Evolutionary conservation across 768 basidiomycete species (phyloP).

Genomic region (Lentinula raphanica): DNA sequence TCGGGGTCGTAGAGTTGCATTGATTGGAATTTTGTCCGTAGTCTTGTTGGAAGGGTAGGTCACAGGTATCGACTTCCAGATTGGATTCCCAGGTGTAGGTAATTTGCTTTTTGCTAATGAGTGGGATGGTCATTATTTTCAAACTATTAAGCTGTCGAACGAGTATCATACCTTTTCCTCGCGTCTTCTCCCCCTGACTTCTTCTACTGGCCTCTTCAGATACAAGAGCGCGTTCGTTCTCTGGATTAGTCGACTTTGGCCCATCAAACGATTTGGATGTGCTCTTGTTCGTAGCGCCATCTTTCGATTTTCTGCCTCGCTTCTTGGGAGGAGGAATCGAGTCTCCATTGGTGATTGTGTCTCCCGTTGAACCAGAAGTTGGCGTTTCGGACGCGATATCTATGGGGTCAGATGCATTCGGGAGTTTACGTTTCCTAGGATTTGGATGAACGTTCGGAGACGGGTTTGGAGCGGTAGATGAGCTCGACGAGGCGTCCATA

Average conservation of each 20-base stretch:
- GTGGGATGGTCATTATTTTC: not conserved
- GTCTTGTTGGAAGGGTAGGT: not conserved
- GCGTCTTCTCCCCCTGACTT: not conserved
- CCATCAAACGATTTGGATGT: not conserved
- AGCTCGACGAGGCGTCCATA: too few relatives aligned
- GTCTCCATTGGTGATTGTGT: too few relatives aligned
- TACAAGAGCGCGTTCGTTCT: not conserved
- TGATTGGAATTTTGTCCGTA: not conserved
- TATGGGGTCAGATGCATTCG: too few relatives aligned
- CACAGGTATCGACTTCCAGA: not conserved
- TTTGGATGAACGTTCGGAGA: too few relatives aligned
- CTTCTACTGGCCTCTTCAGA: not conserved
- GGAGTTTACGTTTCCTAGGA: too few relatives aligned
- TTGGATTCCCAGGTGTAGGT: not conserved
- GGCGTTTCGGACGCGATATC: too few relatives aligned
- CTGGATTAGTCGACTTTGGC: not conserved
- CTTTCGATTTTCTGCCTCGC: too few relatives aligned
- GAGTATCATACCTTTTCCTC: not conserved
- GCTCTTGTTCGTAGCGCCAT: not conserved
- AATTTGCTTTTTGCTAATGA: not conserved
- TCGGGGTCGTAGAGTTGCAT: not conserved
- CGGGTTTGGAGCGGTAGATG: too few relatives aligned
- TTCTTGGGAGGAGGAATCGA: too few relatives aligned
- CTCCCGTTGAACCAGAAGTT: too few relatives aligned
- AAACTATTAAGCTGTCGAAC: not conserved